These are phyloP conservation scores for Vigna nakashimae DNA, from an alignment of 306 rosid genomes.

Conservation along the genomic window DNA sequence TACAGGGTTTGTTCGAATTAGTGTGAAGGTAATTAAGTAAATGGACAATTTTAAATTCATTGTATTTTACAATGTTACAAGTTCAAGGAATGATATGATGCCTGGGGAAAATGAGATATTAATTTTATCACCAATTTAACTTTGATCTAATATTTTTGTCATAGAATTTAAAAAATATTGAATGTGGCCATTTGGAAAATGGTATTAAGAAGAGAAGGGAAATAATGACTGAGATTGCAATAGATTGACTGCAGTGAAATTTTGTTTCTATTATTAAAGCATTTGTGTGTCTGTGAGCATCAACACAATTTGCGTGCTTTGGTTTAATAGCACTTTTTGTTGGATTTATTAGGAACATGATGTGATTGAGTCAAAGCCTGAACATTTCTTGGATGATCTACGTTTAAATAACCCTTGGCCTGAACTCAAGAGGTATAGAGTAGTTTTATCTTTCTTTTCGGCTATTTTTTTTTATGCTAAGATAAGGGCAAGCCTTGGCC, in stretches of 20 bases:
- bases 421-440: conserved; percentile 78
- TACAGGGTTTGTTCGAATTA: conserved; percentile 89
- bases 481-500: background rate
- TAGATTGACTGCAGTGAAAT: conserved; percentile 11
- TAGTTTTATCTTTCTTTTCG: conserved; percentile 33
- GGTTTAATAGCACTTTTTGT: conserved; percentile 33
- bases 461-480: conserved; percentile 10
- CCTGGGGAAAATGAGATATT: conserved; percentile 15
- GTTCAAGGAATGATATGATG: conserved; percentile 27
- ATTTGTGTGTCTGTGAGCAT: conserved; percentile 15
- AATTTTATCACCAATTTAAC: conserved; percentile 4
- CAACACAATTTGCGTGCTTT: conserved; percentile 36
- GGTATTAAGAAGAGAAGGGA: conserved; percentile 36
- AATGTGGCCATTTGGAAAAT: conserved; percentile 19
- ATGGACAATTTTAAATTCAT: conserved; percentile 5
- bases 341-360: conserved; percentile 83
- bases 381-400: conserved; percentile 95
- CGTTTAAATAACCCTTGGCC: conserved; percentile 98
- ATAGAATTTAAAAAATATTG: conserved; percentile 1
- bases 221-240: conserved; percentile 35
- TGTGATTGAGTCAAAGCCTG: conserved; percentile 95
- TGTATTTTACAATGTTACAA: conserved; percentile 22
- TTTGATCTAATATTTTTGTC: conserved; percentile 24
- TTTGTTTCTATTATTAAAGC: conserved; percentile 11
- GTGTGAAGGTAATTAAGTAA: conserved; percentile 73